Conservation (phyloP, 1,284 basidiomycete species). For the Cutaneotrichosporon sp. region DNA sequence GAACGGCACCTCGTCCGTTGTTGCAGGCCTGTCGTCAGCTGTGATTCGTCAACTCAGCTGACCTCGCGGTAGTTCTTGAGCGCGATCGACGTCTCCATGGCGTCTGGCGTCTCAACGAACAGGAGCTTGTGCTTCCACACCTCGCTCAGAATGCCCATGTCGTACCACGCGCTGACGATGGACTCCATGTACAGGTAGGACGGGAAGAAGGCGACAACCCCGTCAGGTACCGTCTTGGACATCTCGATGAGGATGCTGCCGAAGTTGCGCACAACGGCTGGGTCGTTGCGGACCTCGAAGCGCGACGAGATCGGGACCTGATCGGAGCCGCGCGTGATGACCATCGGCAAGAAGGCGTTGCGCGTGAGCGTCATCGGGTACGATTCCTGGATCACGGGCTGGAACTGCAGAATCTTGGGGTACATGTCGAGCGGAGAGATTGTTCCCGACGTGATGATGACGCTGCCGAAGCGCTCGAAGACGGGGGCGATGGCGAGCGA, state of each 20-base stretch:
- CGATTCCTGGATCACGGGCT: conserved; percentile 93
- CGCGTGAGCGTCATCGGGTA: conserved; percentile 98
- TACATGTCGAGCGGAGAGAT: conserved; percentile 99
- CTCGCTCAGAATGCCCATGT: conserved; percentile 99
- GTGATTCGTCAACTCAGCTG: conserved; percentile 36
- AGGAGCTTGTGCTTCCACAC: conserved; percentile 99
- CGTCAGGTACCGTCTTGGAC: conserved; percentile 96
- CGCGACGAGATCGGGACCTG: conserved; percentile 99
- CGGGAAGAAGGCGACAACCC: conserved; percentile 99
- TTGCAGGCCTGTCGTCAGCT: conserved; percentile 76
- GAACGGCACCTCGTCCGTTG: conserved; percentile 94
- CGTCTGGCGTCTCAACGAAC: conserved; percentile 99
- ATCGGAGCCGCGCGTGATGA: conserved; percentile 96
- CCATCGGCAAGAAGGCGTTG: conserved; percentile 96
- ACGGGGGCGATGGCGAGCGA: conserved; percentile 97
- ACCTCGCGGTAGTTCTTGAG: conserved; percentile 96
- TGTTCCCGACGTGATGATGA: conserved; percentile 98
- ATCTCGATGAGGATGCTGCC: conserved; percentile 98
- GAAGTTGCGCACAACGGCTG: conserved; percentile 97
- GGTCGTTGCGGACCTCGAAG: conserved; percentile 99
- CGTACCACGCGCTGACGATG: conserved; percentile 99
- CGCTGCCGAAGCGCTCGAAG: conserved; percentile 96
- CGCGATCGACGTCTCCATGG: conserved; percentile 97
- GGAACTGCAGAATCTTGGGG: conserved; percentile 99
- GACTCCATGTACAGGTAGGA: conserved; percentile 99